Evolutionary conservation across 2,329 filamentous ascomycete species (phyloP).

Genomic region (Paraphoma sp.): DNA sequence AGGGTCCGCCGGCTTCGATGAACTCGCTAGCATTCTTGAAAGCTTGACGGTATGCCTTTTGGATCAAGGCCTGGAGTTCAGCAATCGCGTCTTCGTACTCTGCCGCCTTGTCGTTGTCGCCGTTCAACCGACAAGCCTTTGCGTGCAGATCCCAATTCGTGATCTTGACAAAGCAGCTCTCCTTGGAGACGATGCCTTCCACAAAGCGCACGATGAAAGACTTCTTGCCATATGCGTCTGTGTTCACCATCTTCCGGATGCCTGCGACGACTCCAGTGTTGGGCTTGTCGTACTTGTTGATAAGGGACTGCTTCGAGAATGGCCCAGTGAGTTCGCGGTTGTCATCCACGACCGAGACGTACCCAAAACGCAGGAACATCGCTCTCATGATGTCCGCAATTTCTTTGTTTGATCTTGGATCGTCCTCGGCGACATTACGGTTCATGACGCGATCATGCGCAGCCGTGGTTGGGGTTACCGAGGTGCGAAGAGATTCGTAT

Average conservation of each 20-base stretch:
- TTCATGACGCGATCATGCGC: not conserved
- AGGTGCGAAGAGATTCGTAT: too few relatives aligned
- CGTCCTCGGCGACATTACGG: not conserved
- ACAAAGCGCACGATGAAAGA: not conserved
- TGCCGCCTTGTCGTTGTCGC: not conserved
- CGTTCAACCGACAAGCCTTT: not conserved
- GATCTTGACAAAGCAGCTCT: not conserved
- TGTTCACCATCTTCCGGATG: not conserved
- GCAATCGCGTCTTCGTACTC: not conserved
- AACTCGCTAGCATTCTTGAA: not conserved
- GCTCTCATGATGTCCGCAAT: not conserved
- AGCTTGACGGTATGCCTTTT: not conserved
- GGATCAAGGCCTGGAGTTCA: not conserved
- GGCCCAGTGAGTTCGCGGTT: not conserved
- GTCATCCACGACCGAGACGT: not conserved
- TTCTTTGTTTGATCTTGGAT: not conserved
- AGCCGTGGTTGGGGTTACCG: too few relatives aligned
- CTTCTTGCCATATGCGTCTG: not conserved
- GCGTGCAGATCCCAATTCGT: not conserved
- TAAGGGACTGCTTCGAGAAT: not conserved
- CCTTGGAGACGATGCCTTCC: not conserved
- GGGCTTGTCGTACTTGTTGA: not conserved
- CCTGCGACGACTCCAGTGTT: not conserved
- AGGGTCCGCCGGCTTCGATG: not conserved
- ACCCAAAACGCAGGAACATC: not conserved